Base-by-base conservation (phyloP, 2,329 filamentous ascomycete species). In the Epichloe gansuensis region DNA sequence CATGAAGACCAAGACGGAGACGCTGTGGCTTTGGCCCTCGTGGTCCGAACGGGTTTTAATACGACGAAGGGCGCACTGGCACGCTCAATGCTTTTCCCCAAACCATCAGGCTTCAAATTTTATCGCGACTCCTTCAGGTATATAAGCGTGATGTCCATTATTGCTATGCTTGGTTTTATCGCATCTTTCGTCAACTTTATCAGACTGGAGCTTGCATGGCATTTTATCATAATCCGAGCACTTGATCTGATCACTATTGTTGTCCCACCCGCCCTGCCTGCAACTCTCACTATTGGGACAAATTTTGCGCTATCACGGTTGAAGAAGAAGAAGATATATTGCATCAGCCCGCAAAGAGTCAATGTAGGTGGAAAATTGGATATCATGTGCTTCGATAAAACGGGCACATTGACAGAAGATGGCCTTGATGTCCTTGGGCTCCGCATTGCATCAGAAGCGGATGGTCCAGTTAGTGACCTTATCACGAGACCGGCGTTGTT, bases 311-410 rank as follows among this genome's bases (percentile, higher is more conserved):
- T 98, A 2, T 84, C 81, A 11, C 82, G 93, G 28, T 75, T 98
- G 34, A 95, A 90, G 69, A 81, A 84, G 57, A 91, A 94, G 66
- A 80, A 90, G 44, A 96, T 98, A 39, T 98, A 95, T 64, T 98
- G 93, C 64, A 98, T 97, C 62, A 97, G 91, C 59, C 93, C 94
- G 0, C 93, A 98, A 63, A 81, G 93, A 61, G 91, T 98, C 53
- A 98, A 97, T 62, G 90, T 98, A 5, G 93, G 88, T 15, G 93
- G 94, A 48, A 97, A 97, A 68, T 73, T 98, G 4, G 93, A 98
- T 64, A 81, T 97, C 11, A 87, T 98, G 71, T 96, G 91, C 68
- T 98, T 98, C 58, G 93, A 98, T 71, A 98, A 98, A 71, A 98
- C 93, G 0, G 93, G 93, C n/a, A 98, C 93, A 0, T 73, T 98